phyloP scores from a whole-genome alignment of 164 flowering plant genomes.

The Piper betle region DNA sequence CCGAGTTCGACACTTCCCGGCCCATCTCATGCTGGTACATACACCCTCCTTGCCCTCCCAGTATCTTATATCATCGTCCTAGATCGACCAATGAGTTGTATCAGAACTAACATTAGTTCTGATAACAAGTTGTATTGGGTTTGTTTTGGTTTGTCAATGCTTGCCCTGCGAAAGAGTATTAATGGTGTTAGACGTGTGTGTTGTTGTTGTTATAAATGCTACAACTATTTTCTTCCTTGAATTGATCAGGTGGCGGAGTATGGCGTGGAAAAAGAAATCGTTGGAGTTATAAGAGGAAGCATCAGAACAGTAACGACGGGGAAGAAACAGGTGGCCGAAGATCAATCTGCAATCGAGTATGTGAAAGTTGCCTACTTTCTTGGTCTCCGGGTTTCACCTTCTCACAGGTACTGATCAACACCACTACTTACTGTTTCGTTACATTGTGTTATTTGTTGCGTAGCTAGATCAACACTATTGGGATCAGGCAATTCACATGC shows the following conservation, averaged over 20 bases:
- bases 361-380: constrained; percentile 48
- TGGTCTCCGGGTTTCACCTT: constrained; percentile 57
- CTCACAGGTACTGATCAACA: constrained; percentile 32
- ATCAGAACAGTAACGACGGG: constrained; percentile 47
- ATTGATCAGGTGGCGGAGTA: constrained; percentile 42
- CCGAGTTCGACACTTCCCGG: constrained; percentile 39
- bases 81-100: no score
- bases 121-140: no score
- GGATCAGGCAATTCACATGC: no score
- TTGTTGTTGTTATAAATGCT: no score
- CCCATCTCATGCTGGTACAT: constrained; percentile 47
- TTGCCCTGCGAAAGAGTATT: no score
- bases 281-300: constrained; percentile 53
- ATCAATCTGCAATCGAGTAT: constrained; percentile 12
- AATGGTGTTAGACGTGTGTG: no score
- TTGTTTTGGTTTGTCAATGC: neutral
- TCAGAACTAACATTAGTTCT: no score
- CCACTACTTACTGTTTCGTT: constrained; percentile 1
- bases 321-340: constrained; percentile 6
- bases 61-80: no score
- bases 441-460: no score
- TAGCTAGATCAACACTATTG: no score
- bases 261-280: constrained; percentile 34
- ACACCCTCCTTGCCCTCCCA: no score
- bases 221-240: neutral